A percentile compares a stretch with the other conserved stretches of the same genome.
These are phyloP conservation scores for Tuber brumale DNA, from an alignment of 495 filamentous ascomycete species.

Conservation along the genomic window DNA sequence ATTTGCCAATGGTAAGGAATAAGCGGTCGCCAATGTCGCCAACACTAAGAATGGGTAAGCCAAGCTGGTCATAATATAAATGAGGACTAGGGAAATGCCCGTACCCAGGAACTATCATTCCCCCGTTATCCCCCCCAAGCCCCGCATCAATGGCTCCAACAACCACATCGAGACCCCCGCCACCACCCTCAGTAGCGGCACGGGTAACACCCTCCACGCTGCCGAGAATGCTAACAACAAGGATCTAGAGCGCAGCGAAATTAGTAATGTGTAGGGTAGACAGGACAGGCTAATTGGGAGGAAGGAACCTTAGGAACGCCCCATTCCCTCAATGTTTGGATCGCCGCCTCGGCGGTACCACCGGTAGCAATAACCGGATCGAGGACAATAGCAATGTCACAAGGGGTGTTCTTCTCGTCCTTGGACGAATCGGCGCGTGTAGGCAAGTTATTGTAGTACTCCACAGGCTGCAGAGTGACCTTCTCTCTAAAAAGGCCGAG, in stretches of 20 bases:
- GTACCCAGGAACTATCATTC: slow-evolving; percentile 82
- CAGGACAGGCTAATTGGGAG: background rate
- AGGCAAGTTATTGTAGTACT: slow-evolving; percentile 98
- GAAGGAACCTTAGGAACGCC: slow-evolving; percentile 58
- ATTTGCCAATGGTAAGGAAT: slow-evolving; percentile 91
- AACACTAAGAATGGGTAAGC: slow-evolving; percentile 20
- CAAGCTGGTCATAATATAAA: background rate
- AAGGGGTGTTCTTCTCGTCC: slow-evolving; percentile 44
- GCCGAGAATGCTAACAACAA: slow-evolving; percentile 71
- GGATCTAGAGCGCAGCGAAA: slow-evolving; percentile 43
- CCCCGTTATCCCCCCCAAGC: slow-evolving; percentile 55
- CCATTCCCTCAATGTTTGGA: slow-evolving; percentile 85
- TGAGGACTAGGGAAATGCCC: background rate
- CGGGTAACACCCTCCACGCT: slow-evolving; percentile 58
- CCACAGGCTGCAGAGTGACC: slow-evolving; percentile 75
- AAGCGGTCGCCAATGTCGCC: slow-evolving; percentile 82
- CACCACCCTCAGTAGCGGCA: slow-evolving; percentile 64
- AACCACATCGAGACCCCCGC: slow-evolving; percentile 70
- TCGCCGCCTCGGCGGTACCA: slow-evolving; percentile 79
- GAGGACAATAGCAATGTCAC: slow-evolving; percentile 68
- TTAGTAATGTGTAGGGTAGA: background rate
- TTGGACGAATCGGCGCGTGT: slow-evolving; percentile 51
- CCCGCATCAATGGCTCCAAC: slow-evolving; percentile 69
- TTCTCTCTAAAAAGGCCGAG: slow-evolving; percentile 89
- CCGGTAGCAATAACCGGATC: slow-evolving; percentile 94